Evolutionary conservation across 495 filamentous ascomycete species (phyloP), one percentile per base, ranked within the genome.

Genomic region (Lophiostoma macrostomum): DNA sequence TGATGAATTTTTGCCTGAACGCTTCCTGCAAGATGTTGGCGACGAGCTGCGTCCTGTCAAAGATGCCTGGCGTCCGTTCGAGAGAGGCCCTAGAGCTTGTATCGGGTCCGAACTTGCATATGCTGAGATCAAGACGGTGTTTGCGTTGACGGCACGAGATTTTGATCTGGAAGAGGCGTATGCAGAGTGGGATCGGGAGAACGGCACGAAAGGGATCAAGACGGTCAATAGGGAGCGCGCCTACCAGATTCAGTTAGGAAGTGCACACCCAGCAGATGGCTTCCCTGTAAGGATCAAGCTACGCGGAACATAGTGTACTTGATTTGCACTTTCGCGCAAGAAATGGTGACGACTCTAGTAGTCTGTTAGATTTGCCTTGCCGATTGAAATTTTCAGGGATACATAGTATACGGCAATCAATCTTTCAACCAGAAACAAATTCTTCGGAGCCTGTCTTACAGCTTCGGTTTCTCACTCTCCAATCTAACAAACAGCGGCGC

Each of bases 121-220:
- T 78, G 0, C 72, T 78, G 60, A 81, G 58, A 63, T 76, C 2
- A 70, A 69, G 39, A 57, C 76, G 27, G 61, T 74, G n/a, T 31
- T 79, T 20, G 76, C 69, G 0, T 50, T 79, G 55, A 71, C 66
- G 7, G 53, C 71, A 12, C 64, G 77, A 16, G 59, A 66, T 5
- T 76, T 80, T 55, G 72, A 77, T 27, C 62, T 79, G 36, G 64
- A 66, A 42, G 61, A 61, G 14, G 72, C 67, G 0, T 82, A 76
- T 61, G 70, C 69, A 0, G 65, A 77, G 43, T 67, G 59, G 64
- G 72, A 74, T 60, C 16, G 59, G 61, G 11, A 56, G 50, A 12
- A 63, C 50, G 1, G 53, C 61, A 22, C 37, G 51, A n/a, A 53
- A 63, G 41, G 41, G 29, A 27, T 27, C 34, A 19, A 49, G 31